Conservation (phyloP, 305 asterid genomes). For the Lippia alba region DNA sequence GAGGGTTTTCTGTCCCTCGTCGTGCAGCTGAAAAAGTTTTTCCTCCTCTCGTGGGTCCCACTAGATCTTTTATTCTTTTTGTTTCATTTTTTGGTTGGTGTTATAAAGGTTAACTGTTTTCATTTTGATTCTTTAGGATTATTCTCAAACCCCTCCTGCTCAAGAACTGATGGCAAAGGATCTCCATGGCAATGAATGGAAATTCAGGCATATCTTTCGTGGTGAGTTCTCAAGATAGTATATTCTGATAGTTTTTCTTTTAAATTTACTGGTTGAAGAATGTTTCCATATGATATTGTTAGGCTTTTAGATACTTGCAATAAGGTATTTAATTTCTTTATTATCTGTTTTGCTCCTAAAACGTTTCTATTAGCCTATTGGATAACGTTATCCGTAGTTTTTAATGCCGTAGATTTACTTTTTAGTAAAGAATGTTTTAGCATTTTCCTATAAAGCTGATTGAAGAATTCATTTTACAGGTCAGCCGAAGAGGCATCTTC, state of each 20-base stretch:
- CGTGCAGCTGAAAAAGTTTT: slow-evolving; percentile 98
- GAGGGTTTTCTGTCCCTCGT: slow-evolving; percentile 98
- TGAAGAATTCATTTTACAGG: slow-evolving; percentile 53
- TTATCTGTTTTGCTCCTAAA: not conserved
- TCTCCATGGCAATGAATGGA: slow-evolving; percentile 98
- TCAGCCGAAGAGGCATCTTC: slow-evolving; percentile 97
- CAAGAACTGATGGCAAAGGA: slow-evolving; percentile 94
- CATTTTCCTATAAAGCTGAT: slow-evolving; percentile 10
- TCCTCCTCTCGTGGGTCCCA: slow-evolving; percentile 82
- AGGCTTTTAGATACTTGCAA: not conserved
- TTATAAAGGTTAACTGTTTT: slow-evolving; percentile 14
- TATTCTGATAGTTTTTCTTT: not conserved
- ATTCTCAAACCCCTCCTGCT: slow-evolving; percentile 84
- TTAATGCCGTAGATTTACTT: no score
- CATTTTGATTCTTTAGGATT: slow-evolving; percentile 62
- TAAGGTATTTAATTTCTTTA: not conserved
- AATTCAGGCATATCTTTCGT: slow-evolving; percentile 90
- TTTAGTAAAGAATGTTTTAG: not conserved
- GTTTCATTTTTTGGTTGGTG: not conserved
- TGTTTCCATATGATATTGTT: not conserved
- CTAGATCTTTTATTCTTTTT: slow-evolving; percentile 7
- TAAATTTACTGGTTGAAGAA: slow-evolving; percentile 44
- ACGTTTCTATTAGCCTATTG: not conserved
- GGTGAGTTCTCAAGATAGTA: slow-evolving; percentile 54
- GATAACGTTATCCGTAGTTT: not conserved